These are phyloP conservation scores for Aspergillus quadricinctus DNA, from an alignment of 2,329 filamentous ascomycete genomes.

Conservation along the genomic window DNA sequence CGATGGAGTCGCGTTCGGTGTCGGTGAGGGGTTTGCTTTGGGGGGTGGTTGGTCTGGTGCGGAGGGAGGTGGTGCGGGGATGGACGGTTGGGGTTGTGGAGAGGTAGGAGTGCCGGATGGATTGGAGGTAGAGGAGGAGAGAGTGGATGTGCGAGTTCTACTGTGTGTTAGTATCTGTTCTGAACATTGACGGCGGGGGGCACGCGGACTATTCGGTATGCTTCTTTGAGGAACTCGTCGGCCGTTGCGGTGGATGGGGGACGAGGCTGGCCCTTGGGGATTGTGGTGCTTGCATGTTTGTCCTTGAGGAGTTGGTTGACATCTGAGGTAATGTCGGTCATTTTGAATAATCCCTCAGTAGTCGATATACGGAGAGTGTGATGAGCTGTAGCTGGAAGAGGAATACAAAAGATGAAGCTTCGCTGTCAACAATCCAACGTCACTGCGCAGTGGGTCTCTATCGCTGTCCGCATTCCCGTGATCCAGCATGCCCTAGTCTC, in stretches of 20 bases:
- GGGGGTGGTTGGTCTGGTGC: slow-evolving; percentile 24
- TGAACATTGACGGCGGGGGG: slow-evolving; percentile 3
- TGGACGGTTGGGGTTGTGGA: slow-evolving; percentile 61
- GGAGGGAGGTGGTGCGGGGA: slow-evolving; percentile 27
- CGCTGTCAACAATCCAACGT: background rate
- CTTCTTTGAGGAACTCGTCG: slow-evolving; percentile 89
- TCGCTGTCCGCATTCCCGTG: background rate
- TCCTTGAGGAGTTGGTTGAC: slow-evolving; percentile 32
- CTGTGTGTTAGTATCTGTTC: slow-evolving; percentile 1
- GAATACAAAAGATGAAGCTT: background rate
- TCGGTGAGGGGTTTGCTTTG: slow-evolving; percentile 64
- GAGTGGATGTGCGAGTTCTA: slow-evolving; percentile 82
- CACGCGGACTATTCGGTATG: slow-evolving; percentile 72
- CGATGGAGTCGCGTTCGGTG: slow-evolving; percentile 77
- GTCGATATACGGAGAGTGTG: slow-evolving; percentile 1
- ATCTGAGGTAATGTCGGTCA: slow-evolving; percentile 41
- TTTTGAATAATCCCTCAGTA: slow-evolving; percentile 9
- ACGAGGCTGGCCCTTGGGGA: slow-evolving; percentile 22
- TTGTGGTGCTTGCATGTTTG: slow-evolving; percentile 30
- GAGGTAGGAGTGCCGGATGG: slow-evolving; percentile 86
- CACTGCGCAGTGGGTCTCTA: background rate
- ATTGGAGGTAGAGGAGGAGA: slow-evolving; percentile 72
- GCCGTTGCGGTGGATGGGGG: slow-evolving; percentile 41
- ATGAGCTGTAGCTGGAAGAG: slow-evolving; percentile 3
- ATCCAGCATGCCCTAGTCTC: background rate